These are phyloP conservation scores for Colletotrichum somersetense DNA, from an alignment of 2,329 filamentous ascomycete genomes.

Conservation along the genomic window DNA sequence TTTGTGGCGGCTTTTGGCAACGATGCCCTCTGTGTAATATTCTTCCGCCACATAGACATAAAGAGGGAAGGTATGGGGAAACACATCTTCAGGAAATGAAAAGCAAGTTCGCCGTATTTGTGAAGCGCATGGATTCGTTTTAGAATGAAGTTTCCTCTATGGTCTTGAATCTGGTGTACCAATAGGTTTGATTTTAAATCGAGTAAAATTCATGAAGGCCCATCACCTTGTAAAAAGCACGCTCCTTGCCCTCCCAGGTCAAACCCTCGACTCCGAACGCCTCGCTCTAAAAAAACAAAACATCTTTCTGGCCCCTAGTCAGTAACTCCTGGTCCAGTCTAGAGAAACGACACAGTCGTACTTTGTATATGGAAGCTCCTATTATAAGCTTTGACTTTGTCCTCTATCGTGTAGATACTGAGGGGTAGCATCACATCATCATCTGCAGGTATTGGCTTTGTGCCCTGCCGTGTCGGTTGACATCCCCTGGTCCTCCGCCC, in stretches of 20 bases:
- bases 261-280: not conserved
- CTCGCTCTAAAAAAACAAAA: not conserved
- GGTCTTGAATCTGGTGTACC: too few relatives aligned
- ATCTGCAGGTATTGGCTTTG: not conserved
- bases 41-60: not conserved
- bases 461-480: not conserved
- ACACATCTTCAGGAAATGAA: not conserved
- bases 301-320: not conserved
- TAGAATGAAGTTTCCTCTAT: not conserved
- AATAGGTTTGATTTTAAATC: not conserved
- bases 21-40: not conserved
- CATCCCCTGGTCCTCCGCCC: not conserved
- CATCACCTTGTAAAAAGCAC: not conserved
- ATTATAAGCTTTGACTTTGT: too few relatives aligned
- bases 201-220: not conserved
- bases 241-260: not conserved
- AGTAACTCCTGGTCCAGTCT: not conserved
- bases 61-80: not conserved
- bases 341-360: not conserved
- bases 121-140: not conserved
- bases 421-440: not conserved
- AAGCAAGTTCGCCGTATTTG: too few relatives aligned
- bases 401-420: not conserved
- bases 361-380: not conserved
- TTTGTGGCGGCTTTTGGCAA: not conserved